A percentile compares a stretch with the other conserved stretches of the same genome.
Evolutionary conservation across 148 eudicot genomes (phyloP).

Genomic region (Rhododendron henanense): DNA sequence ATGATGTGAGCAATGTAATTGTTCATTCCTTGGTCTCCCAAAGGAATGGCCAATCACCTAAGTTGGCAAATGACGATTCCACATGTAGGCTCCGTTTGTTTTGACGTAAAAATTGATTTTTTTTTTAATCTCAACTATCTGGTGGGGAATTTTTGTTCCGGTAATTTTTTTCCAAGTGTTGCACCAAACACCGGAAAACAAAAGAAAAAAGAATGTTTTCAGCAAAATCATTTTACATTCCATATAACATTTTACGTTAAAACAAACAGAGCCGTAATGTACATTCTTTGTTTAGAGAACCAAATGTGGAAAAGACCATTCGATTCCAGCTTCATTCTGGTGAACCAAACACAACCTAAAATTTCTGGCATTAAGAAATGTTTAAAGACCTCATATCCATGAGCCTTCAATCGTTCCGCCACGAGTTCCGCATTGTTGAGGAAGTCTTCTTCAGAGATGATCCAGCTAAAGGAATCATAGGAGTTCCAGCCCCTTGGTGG

Average conservation of each 20-base stretch:
- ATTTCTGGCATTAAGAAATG: not conserved
- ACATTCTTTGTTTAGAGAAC: not conserved
- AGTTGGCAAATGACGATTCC: not conserved
- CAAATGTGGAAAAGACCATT: not conserved
- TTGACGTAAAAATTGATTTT: no score
- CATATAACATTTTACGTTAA: no score
- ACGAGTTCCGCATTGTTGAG: constrained; percentile 79
- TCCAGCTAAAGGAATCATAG: constrained; percentile 94
- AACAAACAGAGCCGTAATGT: not conserved
- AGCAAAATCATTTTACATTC: no score
- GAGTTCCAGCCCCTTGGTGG: constrained; percentile 99
- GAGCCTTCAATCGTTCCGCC: constrained; percentile 44
- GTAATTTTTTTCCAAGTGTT: no score
- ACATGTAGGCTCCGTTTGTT: not conserved
- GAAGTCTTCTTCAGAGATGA: constrained; percentile 80
- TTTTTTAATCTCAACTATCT: no score
- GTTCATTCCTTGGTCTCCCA: not conserved
- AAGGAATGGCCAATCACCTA: not conserved
- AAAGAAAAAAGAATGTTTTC: no score
- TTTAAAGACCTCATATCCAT: constrained; percentile 76
- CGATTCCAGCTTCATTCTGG: not conserved
- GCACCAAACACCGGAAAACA: no score
- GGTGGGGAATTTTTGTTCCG: no score
- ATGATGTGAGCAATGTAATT: not conserved
- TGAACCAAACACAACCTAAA: not conserved